These are phyloP conservation scores for Macaranga tanarius DNA, from an alignment of 441 rosid genomes.

Conservation along the genomic window DNA sequence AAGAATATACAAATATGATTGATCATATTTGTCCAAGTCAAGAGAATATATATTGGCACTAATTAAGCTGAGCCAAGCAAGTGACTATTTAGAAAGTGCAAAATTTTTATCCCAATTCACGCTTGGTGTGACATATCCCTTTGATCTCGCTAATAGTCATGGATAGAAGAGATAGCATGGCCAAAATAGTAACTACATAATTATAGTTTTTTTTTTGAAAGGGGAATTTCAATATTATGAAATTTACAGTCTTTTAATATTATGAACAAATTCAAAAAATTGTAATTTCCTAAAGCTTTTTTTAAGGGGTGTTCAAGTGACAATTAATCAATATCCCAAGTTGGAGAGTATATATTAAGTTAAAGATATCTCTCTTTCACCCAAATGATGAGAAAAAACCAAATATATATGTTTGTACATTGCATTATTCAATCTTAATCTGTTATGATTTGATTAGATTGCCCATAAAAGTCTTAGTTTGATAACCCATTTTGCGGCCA, in stretches of 20 bases:
- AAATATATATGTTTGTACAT: conserved; percentile 8
- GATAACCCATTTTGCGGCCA: conserved; percentile 23
- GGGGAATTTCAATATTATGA: too few relatives aligned
- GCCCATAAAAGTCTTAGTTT: conserved; percentile 37
- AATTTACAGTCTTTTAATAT: too few relatives aligned
- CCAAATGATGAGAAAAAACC: conserved; percentile 17
- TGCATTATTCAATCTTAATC: conserved; percentile 13
- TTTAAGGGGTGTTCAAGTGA: too few relatives aligned
- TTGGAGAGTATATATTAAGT: conserved; percentile 7
- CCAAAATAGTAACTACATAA: too few relatives aligned
- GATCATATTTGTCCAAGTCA: too few relatives aligned
- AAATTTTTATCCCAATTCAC: conserved; percentile 15
- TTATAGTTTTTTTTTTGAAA: too few relatives aligned
- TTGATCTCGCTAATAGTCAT: too few relatives aligned
- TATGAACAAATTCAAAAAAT: too few relatives aligned
- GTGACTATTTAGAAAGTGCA: neutral
- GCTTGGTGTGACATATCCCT: conserved; percentile 24
- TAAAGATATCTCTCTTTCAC: neutral
- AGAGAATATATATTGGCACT: too few relatives aligned
- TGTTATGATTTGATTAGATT: conserved; percentile 38
- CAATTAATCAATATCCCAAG: conserved; percentile 4
- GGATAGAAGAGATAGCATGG: too few relatives aligned
- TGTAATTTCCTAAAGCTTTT: too few relatives aligned
- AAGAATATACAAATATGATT: too few relatives aligned
- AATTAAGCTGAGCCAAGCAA: conserved; percentile 17